phyloP scores from a whole-genome alignment of 805 yeast genomes.

The Yamadazyma philogaea region DNA sequence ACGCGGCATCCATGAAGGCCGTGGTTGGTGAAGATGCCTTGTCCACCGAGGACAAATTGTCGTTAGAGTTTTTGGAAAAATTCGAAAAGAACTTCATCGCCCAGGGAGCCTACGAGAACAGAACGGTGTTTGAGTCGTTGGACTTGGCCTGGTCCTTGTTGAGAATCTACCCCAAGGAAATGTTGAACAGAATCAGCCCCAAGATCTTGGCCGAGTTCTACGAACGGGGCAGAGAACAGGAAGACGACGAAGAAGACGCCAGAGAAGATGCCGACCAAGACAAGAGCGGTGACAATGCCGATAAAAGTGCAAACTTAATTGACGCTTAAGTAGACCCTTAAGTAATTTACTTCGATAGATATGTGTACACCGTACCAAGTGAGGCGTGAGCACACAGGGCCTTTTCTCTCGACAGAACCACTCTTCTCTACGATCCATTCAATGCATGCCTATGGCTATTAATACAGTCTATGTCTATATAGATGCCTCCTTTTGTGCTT shows the following conservation, averaged over 20 bases:
- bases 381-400: too few relatives aligned
- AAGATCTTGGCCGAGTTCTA: constrained; percentile 94
- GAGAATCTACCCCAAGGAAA: constrained; percentile 98
- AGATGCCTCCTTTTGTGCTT: constrained; percentile 4
- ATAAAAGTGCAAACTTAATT: constrained; percentile 41
- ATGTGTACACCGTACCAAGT: not conserved
- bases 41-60: constrained; percentile 94
- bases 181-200: constrained; percentile 97
- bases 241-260: constrained; percentile 48
- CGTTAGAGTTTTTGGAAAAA: constrained; percentile 95
- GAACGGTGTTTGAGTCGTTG: constrained; percentile 90
- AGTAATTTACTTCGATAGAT: constrained; percentile 5
- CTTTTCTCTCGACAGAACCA: too few relatives aligned
- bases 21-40: constrained; percentile 99
- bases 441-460: not conserved
- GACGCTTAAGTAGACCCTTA: constrained; percentile 29
- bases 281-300: constrained; percentile 20
- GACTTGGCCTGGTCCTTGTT: constrained; percentile 98
- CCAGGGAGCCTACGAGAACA: constrained; percentile 96
- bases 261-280: constrained; percentile 19
- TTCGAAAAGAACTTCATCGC: constrained; percentile 93
- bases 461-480: not conserved
- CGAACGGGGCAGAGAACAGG: constrained; percentile 78
- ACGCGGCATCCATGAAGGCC: constrained; percentile 99
- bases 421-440: too few relatives aligned